Evolutionary conservation across 2,329 filamentous ascomycete species (phyloP), one percentile per base, ranked within the genome.

Genomic region (Hymenoscyphus occultus): DNA sequence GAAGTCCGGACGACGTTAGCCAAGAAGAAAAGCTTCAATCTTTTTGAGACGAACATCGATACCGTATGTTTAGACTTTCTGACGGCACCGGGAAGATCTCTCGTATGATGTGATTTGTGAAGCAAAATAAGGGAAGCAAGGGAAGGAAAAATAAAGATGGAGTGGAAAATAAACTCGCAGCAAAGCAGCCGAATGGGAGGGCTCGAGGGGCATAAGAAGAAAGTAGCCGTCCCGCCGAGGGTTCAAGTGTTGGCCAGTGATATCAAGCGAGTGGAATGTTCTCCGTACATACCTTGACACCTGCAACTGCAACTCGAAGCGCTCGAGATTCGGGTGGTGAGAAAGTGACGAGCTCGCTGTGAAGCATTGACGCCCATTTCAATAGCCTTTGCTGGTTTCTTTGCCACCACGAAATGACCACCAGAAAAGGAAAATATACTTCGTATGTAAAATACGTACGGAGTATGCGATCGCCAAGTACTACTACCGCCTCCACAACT

Each of bases 351-450:
- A 48, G 14, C 45, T 16, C 45, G 19, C 45, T 48, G 16, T 48
- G 45, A 48, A 48, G 45, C 45, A 51, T 51, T 51, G 45, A 51
- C 22, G 45, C 19, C 19, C 45, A 51, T 51, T 51, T 51, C 45
- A 51, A 51, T 51, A 51, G 9, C 45, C 45, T 51, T 51, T 51
- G 9, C 45, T 51, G n/a, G 10, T 2, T 28, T 22, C 19, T 28
- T 51, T 51, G 45, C n/a, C 45, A 51, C 45, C 6, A 22, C 19
- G 22, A 22, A 22, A 19, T 51, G 6, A 51, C 45, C 45, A 28
- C 22, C n/a, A 51, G n/a, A n/a, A n/a, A 9, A 22, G n/a, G 22
- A 51, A n/a, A 13, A 9, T 28, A 19, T n/a, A 48, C n/a, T 19
- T 9, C 16, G n/a, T 19, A 48, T 22, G 12, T 22, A n/a, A 28